Evolutionary conservation across 2,329 filamentous ascomycete genomes (phyloP), one percentile per base, ranked within the genome.

Genomic region (Talaromyces amestolkiae): DNA sequence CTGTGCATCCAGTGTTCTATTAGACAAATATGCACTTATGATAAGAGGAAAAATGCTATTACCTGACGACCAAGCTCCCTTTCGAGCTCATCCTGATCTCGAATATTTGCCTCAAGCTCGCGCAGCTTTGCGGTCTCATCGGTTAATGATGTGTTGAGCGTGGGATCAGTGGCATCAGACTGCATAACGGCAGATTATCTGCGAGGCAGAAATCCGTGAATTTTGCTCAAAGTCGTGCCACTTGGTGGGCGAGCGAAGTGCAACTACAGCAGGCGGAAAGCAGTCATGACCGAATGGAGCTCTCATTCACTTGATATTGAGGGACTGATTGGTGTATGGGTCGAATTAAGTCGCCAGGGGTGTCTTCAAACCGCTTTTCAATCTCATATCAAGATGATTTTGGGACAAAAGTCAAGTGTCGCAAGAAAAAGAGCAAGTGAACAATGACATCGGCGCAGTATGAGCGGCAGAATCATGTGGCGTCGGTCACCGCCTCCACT

Each of bases 11-110:
- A 15, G 15, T 56, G 17, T 33, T 59, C 4, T 11, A 24, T 67
- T 53, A 70, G 68, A 58, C 33, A 15, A 17, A 58, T 11, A 17
- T 13, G 11, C 19, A 13, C 3, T 11, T 41, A 19, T 3, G 37
- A 31, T 24, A 49, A 53, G 17, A 37, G 19, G 33, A 9, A n/a
- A 6, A 24, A 33, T 33, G 10, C 62, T 61, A 58, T 15, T 72
- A 80, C 78, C 76, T 89, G 85, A 53, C 83, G 82, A 33, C 86
- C 85, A 68, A 98, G 96, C 73, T 97, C 93, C 68, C 92, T 86
- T 77, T 97, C 94, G 22, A 98, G 81, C 66, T 97, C 93, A 79
- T 93, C 89, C 76, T 98, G 94, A 72, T 97, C 88, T 65, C 92
- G 88, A 24, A 95, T 87, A 65, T 89, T 84, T 61, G 88, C 85